Conservation (phyloP, 768 basidiomycete species). For the Mycena belliarum region DNA sequence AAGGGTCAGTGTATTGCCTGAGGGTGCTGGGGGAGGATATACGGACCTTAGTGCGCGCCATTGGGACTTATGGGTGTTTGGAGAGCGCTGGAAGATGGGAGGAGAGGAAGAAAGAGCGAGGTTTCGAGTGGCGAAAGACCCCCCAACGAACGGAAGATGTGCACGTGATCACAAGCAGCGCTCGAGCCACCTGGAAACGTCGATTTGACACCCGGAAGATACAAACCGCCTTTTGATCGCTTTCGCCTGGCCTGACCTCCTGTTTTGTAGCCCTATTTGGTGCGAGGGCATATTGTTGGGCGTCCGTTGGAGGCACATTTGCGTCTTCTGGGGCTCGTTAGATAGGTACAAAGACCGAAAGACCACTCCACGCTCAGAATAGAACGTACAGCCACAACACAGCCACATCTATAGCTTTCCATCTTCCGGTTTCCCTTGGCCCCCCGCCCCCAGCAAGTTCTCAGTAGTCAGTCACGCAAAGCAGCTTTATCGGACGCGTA, state of each 20-base stretch:
- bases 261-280: not conserved
- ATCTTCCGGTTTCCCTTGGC: too few species aligned
- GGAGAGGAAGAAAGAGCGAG: constrained; percentile 14
- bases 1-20: constrained; percentile 28
- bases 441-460: too few species aligned
- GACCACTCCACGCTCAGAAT: not conserved
- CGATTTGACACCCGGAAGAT: constrained; percentile 19
- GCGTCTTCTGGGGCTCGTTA: too few species aligned
- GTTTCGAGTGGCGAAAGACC: constrained; percentile 30
- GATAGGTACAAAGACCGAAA: not conserved
- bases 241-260: not conserved
- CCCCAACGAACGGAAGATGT: constrained; percentile 39
- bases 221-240: constrained; percentile 1
- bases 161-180: constrained; percentile 46
- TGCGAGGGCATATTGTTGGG: too few species aligned
- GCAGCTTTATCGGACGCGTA: too few species aligned
- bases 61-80: constrained; percentile 26
- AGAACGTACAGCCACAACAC: not conserved
- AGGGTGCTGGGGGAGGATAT: not conserved
- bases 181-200: constrained; percentile 43
- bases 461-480: too few species aligned
- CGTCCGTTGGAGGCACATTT: too few species aligned
- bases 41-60: constrained; percentile 63
- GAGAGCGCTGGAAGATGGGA: constrained; percentile 20
- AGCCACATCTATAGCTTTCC: too few species aligned